These are phyloP conservation scores for Wallacemonas sp. DNA, from an alignment of 208 protist species.

Conservation along the genomic window DNA sequence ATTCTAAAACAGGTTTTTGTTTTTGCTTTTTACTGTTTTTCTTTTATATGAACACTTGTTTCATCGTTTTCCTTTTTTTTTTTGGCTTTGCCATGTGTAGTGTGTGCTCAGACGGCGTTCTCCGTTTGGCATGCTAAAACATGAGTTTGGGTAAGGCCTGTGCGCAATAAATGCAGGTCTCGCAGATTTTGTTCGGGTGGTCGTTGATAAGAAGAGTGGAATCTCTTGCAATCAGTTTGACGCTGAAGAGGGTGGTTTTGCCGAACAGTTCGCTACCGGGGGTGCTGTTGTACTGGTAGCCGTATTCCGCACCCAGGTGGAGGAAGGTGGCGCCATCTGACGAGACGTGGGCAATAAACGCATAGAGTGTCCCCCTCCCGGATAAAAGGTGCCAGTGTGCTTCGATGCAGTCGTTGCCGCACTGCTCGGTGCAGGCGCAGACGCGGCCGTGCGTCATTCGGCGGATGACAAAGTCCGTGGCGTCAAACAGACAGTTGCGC, in stretches of 20 bases:
- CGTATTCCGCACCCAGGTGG: slow-evolving; percentile 77
- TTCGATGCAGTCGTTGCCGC: slow-evolving; percentile 58
- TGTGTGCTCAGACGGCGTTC: not conserved
- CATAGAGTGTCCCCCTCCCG: slow-evolving; percentile 71
- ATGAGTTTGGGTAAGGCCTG: slow-evolving; percentile 54
- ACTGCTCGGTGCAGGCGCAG: slow-evolving; percentile 77
- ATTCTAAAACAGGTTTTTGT: not conserved
- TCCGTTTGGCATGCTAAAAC: slow-evolving; percentile 38
- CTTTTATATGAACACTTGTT: not conserved
- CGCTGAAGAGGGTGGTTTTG: slow-evolving; percentile 71
- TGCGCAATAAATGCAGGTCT: slow-evolving; percentile 78
- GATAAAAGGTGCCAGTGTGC: slow-evolving; percentile 85
- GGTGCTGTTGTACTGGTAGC: slow-evolving; percentile 88
- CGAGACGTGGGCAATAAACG: slow-evolving; percentile 73
- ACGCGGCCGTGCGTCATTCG: slow-evolving; percentile 72
- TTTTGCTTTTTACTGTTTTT: slow-evolving; percentile 5
- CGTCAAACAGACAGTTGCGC: slow-evolving; percentile 83
- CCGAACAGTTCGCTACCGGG: slow-evolving; percentile 75
- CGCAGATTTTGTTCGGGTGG: slow-evolving; percentile 55
- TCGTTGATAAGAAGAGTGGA: slow-evolving; percentile 47
- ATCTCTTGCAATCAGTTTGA: slow-evolving; percentile 53
- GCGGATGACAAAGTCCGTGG: slow-evolving; percentile 57
- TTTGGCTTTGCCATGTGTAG: too few species aligned
- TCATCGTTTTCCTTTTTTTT: too few species aligned
- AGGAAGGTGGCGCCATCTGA: slow-evolving; percentile 53